Conservation (phyloP, 2,329 filamentous ascomycete species). For the Fonsecaea nubica region DNA sequence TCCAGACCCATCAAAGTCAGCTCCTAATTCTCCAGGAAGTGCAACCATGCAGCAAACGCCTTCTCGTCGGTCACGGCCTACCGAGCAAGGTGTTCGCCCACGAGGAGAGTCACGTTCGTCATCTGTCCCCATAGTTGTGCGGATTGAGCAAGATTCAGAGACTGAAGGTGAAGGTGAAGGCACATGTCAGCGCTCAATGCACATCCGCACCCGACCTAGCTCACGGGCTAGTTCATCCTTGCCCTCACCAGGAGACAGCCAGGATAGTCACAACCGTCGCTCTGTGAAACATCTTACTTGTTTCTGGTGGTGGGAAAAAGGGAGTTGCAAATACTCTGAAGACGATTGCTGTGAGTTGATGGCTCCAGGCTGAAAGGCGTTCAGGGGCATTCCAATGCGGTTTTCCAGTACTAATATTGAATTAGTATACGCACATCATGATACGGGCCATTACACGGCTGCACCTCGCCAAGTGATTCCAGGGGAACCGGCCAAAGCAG, state of each 20-base stretch:
- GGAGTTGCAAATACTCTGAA: constrained; percentile 40
- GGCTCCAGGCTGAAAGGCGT: neutral
- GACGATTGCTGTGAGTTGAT: constrained; percentile 37
- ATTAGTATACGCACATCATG: constrained; percentile 42
- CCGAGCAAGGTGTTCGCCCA: constrained; percentile 10
- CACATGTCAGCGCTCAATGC: constrained; percentile 4
- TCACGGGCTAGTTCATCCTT: constrained; percentile 21
- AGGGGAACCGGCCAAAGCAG: constrained; percentile 38
- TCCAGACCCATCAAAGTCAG: constrained; percentile 16
- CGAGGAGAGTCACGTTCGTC: constrained; percentile 33
- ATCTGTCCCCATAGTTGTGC: constrained; percentile 29
- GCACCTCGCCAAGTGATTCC: constrained; percentile 32
- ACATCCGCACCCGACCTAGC: constrained; percentile 16
- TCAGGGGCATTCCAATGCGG: neutral
- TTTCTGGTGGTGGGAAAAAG: constrained; percentile 43
- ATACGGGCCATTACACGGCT: constrained; percentile 39
- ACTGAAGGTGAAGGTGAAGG: neutral
- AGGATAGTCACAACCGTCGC: constrained; percentile 20
- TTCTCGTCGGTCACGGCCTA: constrained; percentile 24
- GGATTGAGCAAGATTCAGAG: constrained; percentile 13
- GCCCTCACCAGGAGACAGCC: constrained; percentile 4
- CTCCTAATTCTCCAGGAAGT: constrained; percentile 13
- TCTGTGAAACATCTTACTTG: constrained; percentile 45
- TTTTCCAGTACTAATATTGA: neutral
- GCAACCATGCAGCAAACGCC: constrained; percentile 18